Base-by-base conservation (phyloP, 306 rosid genomes). In the Rosa chinensis region DNA sequence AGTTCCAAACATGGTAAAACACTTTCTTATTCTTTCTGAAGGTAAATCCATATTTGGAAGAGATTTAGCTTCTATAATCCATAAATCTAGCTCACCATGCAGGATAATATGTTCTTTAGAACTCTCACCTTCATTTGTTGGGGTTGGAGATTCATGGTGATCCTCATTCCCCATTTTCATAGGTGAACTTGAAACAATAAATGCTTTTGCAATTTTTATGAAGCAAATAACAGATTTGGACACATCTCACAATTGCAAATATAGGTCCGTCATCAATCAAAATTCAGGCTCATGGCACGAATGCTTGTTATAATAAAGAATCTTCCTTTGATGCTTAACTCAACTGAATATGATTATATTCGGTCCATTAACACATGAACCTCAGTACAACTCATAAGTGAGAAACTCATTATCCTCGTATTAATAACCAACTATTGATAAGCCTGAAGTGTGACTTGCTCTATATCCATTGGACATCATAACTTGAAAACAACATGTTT, bases 21-120 rank as follows among this genome's bases (percentile, higher is more conserved):
- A 89, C 76, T 62, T 80, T 81, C 97, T 89, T 74, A 89, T 49
- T 67, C 92, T 66, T 75, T 89, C 92, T 23, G 81, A 64, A 49
- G 92, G 70, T 50, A 89, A 73, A 82, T 91, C 97, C 83, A 91
- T 81, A 84, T 91, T 91, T 40, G 97, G 97, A 79, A 91, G 97
- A 61, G 89, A 82, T 79, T 86, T 91, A 7, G 92, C 97, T 85
- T 91, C 93, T 75, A 91, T 78, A 77, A 91, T 87, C 77, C 88
- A 82, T 23, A 89, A 48, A 76, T 91, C 92, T 78, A 86, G 81
- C 25, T 91, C 97, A 6, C 97, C 93, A 81, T 89, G 93, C 77
- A 91, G 80, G 80, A 86, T 82, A 67, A 81, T 64, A 37, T 64
- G 32, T 32, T 82, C 92, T 43, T 77, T 78, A 5, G 3, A 56